Base-by-base conservation (phyloP, 202 grass and related monocot genomes). In the Alloteropsis angusta region DNA sequence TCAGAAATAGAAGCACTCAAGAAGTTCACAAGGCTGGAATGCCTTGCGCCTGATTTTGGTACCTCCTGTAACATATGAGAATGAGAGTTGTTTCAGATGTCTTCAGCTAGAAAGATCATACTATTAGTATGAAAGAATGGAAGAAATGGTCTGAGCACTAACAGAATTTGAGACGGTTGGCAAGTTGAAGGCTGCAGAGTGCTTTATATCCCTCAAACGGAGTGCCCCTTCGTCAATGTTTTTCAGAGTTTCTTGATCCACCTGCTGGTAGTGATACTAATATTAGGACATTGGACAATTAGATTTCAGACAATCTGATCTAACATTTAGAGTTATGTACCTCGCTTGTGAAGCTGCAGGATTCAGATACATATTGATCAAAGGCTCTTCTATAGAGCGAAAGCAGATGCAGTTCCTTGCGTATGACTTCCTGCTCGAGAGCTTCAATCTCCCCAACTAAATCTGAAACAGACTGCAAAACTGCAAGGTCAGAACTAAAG, bases 391-490 rank as follows among this genome's bases (percentile, higher is more conserved):
- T 86, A 19, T 99, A 99, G 23, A 96, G 86, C 37, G 92, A 85
- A 28, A 99, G 82, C 49, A 99, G 69, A 87, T 99, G 90, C 60
- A 91, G 60, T 74, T 99, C 96, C 77, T 93, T 91, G 77, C 91
- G 79, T 53, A 86, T 52, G 36, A 99, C 96, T 86, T 96, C 92
- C 75, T 96, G 80, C 88, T 99, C 96, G 11, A 99, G 88, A 38
- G 68, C 86, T 25, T 90, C 82, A 45, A 99, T 99, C 82, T 99
- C 92, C 17, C 52, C 82, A 6, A 87, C 92, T 80, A 99, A 85
- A 83, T 96, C 92, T 84, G 79, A 82, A 77, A 87, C 75, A 68
- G 96, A 91, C 96, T 99, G 92, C 67, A 68, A 45, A 42, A 72
- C 19, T 65, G 84, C 26, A 77, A 81, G 73, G 58, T 86, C 73